Conservation (phyloP, 306 rosid genomes). For the Urtica urens region DNA sequence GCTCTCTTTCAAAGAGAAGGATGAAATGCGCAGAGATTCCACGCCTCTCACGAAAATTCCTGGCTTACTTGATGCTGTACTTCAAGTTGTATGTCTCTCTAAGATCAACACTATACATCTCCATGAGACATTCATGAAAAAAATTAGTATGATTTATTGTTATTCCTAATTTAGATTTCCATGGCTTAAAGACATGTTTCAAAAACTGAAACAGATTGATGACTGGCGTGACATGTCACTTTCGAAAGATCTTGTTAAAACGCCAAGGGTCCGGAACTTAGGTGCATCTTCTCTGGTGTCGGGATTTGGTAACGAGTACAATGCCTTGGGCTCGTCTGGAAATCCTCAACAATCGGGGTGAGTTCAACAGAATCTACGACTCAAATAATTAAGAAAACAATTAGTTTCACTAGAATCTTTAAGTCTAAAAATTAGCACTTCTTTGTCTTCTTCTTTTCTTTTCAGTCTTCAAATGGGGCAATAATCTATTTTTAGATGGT, state of each 20-base stretch:
- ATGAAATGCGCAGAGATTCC: constrained; percentile 77
- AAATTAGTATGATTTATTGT: not conserved
- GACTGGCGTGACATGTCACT: constrained; percentile 96
- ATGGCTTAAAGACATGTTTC: not conserved
- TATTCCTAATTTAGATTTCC: not conserved
- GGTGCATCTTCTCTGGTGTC: constrained; percentile 64
- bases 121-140: not conserved
- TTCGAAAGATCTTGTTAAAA: constrained; percentile 55
- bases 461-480: no score
- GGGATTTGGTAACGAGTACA: constrained; percentile 79
- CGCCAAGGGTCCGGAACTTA: constrained; percentile 50
- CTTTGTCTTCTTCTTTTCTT: no score
- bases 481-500: no score
- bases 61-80: constrained; percentile 94
- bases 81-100: constrained; percentile 67
- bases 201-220: constrained; percentile 57
- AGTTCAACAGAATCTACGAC: constrained; percentile 3
- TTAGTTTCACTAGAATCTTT: no score
- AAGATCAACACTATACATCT: constrained; percentile 4
- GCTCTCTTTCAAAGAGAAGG: constrained; percentile 91
- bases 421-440: no score
- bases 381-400: no score
- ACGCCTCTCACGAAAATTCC: constrained; percentile 78
- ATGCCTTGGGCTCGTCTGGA: constrained; percentile 51
- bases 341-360: constrained; percentile 44